Conservation (phyloP, 2,329 filamentous ascomycete genomes). For the Alternaria dauci region DNA sequence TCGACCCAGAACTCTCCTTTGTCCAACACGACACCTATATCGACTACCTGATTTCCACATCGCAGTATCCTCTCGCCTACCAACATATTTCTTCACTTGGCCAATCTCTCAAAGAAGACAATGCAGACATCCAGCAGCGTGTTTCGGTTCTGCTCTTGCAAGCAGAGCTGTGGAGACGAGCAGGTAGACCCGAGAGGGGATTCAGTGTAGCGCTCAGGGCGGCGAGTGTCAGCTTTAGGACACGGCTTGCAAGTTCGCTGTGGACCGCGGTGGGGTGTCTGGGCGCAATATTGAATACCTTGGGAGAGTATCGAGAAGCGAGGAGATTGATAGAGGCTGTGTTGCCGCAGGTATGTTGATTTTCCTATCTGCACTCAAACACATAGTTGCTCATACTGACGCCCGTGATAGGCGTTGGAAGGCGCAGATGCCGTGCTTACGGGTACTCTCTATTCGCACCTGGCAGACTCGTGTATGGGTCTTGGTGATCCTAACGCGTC, state of each 20-base stretch:
- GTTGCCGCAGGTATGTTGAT: slow-evolving; percentile 70
- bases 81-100: slow-evolving; percentile 62
- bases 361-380: neutral
- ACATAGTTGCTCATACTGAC: neutral
- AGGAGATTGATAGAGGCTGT: slow-evolving; percentile 70
- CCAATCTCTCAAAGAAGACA: slow-evolving; percentile 60
- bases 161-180: slow-evolving; percentile 71
- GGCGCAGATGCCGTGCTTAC: slow-evolving; percentile 69
- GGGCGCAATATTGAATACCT: slow-evolving; percentile 71
- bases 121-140: slow-evolving; percentile 71
- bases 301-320: slow-evolving; percentile 75
- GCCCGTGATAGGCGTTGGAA: slow-evolving; percentile 63
- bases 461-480: slow-evolving; percentile 82
- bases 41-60: slow-evolving; percentile 64
- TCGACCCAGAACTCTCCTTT: slow-evolving; percentile 67
- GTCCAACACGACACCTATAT: slow-evolving; percentile 68
- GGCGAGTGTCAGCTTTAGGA: slow-evolving; percentile 74
- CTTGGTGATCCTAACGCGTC: slow-evolving; percentile 64
- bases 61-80: slow-evolving; percentile 63
- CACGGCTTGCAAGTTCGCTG: slow-evolving; percentile 72
- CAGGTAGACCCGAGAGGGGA: slow-evolving; percentile 74
- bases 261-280: slow-evolving; percentile 77
- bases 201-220: slow-evolving; percentile 81
- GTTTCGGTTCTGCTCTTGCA: slow-evolving; percentile 78
- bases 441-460: slow-evolving; percentile 72